phyloP scores from a whole-genome alignment of 257 asterid species.

The Lycium ferocissimum region DNA sequence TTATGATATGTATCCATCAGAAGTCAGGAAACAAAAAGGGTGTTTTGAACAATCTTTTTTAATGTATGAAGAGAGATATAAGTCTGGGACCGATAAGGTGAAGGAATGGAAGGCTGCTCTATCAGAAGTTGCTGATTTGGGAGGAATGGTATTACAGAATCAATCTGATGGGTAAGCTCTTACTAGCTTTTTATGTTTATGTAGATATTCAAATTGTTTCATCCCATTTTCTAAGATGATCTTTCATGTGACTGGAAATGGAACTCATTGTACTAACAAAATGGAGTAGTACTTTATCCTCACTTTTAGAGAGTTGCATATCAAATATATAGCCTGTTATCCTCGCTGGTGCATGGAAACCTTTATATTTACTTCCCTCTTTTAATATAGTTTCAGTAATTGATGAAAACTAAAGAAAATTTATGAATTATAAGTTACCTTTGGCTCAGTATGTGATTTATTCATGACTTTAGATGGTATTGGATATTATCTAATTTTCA shows the following conservation, averaged over 20 bases:
- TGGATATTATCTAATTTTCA: constrained; percentile 19
- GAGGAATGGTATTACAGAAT: constrained; percentile 35
- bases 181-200: not conserved
- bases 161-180: constrained; percentile 31
- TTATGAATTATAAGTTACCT: too few species aligned
- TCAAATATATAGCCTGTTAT: too few species aligned
- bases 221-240: not conserved
- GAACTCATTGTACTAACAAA: not conserved
- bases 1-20: constrained; percentile 35
- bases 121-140: constrained; percentile 35
- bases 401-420: too few species aligned
- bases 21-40: constrained; percentile 28
- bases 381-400: too few species aligned
- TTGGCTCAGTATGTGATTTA: not conserved
- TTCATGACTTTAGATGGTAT: not conserved
- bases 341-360: too few species aligned
- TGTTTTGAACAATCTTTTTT: constrained; percentile 21
- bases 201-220: not conserved
- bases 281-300: too few species aligned
- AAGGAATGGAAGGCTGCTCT: constrained; percentile 32
- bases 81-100: not conserved
- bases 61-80: constrained; percentile 14
- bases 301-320: too few species aligned
- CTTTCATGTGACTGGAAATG: not conserved
- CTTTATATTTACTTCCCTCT: too few species aligned